Evolutionary conservation across 305 asterid genomes (phyloP).

Genomic region (Ilex paraguariensis): DNA sequence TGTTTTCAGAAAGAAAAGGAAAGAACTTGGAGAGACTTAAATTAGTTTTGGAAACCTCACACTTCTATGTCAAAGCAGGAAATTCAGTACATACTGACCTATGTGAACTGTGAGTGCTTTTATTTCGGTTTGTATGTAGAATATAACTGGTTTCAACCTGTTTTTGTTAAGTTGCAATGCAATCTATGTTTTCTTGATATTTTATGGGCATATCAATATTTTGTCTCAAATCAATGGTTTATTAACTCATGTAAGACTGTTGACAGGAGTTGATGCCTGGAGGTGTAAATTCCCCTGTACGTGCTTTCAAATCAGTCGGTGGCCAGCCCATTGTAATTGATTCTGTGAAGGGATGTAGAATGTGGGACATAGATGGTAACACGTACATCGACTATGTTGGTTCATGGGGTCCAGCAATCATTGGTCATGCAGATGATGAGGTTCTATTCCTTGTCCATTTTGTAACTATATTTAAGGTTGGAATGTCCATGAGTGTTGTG

Average conservation of each 20-base stretch:
- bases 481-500: neutral
- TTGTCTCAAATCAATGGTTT: neutral
- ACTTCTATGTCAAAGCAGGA: too few relatives aligned
- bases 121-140: too few relatives aligned
- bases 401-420: slow-evolving; percentile 99
- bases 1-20: too few relatives aligned
- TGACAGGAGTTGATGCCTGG: slow-evolving; percentile 97
- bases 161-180: too few relatives aligned
- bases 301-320: slow-evolving; percentile 98
- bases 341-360: slow-evolving; percentile 87
- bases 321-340: slow-evolving; percentile 92
- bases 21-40: too few relatives aligned
- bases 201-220: neutral
- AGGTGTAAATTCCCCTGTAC: slow-evolving; percentile 98
- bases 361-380: slow-evolving; percentile 97
- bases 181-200: too few relatives aligned
- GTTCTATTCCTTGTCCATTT: slow-evolving; percentile 29
- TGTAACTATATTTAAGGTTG: neutral
- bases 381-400: slow-evolving; percentile 98
- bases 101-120: too few relatives aligned
- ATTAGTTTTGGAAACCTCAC: too few relatives aligned
- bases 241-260: slow-evolving; percentile 5
- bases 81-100: too few relatives aligned
- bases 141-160: too few relatives aligned
- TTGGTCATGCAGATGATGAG: slow-evolving; percentile 98